These are phyloP conservation scores for Telopea speciosissima DNA, from an alignment of 177 flowering plant species.

Conservation along the genomic window DNA sequence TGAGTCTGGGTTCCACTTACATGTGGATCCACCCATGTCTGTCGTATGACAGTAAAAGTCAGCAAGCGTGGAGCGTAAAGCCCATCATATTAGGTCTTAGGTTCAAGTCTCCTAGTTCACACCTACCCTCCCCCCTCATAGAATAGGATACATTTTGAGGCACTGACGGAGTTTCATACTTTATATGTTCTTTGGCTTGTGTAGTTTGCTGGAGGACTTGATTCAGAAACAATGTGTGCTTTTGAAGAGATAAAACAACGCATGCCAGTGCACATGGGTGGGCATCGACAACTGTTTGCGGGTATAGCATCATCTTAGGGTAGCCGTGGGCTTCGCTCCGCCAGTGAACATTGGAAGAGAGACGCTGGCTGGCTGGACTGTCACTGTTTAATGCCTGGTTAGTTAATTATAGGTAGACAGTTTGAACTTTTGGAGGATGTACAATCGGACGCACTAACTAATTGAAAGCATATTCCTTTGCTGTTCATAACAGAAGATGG, in stretches of 20 bases:
- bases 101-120: too few species aligned
- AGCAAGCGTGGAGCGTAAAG: too few species aligned
- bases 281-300: constrained; percentile 34
- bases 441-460: too few species aligned
- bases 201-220: constrained; percentile 78
- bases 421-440: not conserved
- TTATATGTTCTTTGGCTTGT: not conserved
- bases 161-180: not conserved
- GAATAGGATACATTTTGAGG: too few species aligned
- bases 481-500: too few species aligned
- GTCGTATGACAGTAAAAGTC: too few species aligned
- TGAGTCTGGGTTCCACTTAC: too few species aligned
- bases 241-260: constrained; percentile 58
- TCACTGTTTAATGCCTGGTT: not conserved
- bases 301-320: constrained; percentile 30
- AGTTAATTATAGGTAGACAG: not conserved
- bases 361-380: not conserved
- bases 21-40: too few species aligned
- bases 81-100: too few species aligned
- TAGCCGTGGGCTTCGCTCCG: not conserved
- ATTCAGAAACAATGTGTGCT: constrained; percentile 58
- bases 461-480: too few species aligned
- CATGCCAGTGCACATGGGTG: constrained; percentile 34
- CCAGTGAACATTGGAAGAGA: not conserved
- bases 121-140: too few species aligned